Conservation (phyloP, 2,329 filamentous ascomycete species). For the Neopestalotiopsis sp. region DNA sequence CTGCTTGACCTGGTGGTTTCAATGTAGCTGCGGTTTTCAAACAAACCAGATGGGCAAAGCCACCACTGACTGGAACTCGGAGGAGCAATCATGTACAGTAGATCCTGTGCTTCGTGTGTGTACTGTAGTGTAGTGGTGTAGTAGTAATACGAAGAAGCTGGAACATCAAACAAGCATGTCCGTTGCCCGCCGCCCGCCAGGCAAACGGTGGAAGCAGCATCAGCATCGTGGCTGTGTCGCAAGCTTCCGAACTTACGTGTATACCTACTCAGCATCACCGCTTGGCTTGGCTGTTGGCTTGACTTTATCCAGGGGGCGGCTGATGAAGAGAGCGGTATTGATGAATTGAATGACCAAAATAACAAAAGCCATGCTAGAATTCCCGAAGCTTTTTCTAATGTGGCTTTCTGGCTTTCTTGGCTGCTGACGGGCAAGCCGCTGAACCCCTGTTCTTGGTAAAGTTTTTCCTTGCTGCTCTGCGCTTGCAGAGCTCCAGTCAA, state of each 20-base stretch:
- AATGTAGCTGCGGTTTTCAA: background rate
- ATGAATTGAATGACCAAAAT: background rate
- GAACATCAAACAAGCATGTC: background rate
- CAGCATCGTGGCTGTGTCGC: background rate
- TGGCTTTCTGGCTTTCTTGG: background rate
- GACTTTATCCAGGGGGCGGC: background rate
- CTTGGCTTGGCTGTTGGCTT: background rate
- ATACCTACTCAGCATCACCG: no score
- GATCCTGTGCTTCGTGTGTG: background rate
- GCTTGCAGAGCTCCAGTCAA: no score
- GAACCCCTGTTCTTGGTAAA: background rate
- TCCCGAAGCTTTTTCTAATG: constrained; percentile 1
- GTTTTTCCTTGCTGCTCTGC: background rate
- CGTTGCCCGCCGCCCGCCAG: background rate
- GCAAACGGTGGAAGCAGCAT: background rate
- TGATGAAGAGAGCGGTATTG: background rate
- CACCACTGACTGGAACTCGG: background rate
- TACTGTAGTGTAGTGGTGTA: background rate
- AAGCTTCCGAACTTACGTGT: background rate
- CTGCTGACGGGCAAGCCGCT: background rate
- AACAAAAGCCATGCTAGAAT: background rate
- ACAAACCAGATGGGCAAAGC: background rate
- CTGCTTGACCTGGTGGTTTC: background rate
- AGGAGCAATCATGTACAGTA: background rate
- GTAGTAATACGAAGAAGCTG: background rate